Base-by-base conservation (phyloP, 805 yeast species). In the Lachancea dasiensis region DNA sequence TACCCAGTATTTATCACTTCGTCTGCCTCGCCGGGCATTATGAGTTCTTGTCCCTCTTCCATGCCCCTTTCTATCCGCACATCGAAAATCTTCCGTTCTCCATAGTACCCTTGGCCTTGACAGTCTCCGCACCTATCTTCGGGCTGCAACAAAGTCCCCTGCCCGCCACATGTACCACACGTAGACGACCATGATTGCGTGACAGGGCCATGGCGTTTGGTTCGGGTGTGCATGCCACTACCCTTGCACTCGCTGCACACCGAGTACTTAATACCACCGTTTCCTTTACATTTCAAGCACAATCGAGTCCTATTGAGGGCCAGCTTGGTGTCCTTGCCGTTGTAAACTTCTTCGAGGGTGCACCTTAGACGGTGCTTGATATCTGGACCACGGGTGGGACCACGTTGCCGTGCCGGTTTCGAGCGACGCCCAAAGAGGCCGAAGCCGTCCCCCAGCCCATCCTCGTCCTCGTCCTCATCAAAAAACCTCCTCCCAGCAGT, bases 21-120 rank as follows among this genome's bases (percentile, higher is more conserved):
- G 50, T 81, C 87, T 0, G 80, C 84, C 48, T 74, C 79, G 5
- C 78, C 74, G n/a, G 69, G 61, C 15, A 79, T 58, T 1, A 75
- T 61, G 14, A 79, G 67, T 31, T 64, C 59, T 43, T 76, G 77
- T 0, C 79, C 77, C 34, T 70, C 55, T 28, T 60, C 58, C 27
- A 75, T 64, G 2, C 89, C 89, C 3, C 78, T 76, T 13, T 70
- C 67, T 2, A 79, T 64, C n/a, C 61, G 60, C 6, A 80, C 68
- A 33, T 69, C 67, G 21, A 81, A 57, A 7, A 79, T 65, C 41
- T 73, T 73, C 23, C 72, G 64, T 30, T 65, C 73, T 41, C 70
- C 65, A 13, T 65, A 46, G 41, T 67, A 70, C 14, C 76, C 78
- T 7, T 50, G 41, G 0, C 77, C 73, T 45, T 63, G 38, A 67